Evolutionary conservation across 2,329 filamentous ascomycete genomes (phyloP), one percentile per base, ranked within the genome.

Genomic region (Elsinoe perseae): DNA sequence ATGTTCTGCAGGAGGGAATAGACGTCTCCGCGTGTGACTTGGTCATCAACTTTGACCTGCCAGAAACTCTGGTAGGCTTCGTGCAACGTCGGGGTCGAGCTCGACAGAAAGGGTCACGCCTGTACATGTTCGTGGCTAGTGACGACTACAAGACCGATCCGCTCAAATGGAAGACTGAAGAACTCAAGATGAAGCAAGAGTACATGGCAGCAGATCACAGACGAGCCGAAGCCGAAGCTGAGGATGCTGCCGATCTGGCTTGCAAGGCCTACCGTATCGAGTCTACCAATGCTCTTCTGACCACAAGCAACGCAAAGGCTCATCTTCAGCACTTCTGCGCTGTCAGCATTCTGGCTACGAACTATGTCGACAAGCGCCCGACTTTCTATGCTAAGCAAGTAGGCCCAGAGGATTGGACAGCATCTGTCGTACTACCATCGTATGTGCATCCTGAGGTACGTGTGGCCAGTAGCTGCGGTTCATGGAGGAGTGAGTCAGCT

Each of bases 321-420:
- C 89, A 93, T 67, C 77, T 97, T 1, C 76, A 87, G 46, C 89
- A 95, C 68, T 95, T 96, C 63, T 96, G 91, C 68, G 73, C 40
- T 8, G 40, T 44, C 9, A 75, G 0, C 77, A 78, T 0, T 68
- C 90, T 0, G 77, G 72, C 72, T 0, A 74, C 73, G 0, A 78
- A 80, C 23, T 88, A 83, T 64, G 75, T 84, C 5, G 81, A 90
- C 61, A 72, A 73, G 16, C 74, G 79, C 1, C 89, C 91, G 0
- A 80, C 86, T 50, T 95, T 90, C 64, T 74, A 82, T 30, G 66
- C 74, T 2, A 65, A 74, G 32, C 18, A 27, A 44, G 23, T 40
- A 27, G 28, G 18, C 10, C 46, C 23, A 14, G 14, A 27, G 20
- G 16, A 5, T n/a, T 68, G 83, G 20, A 73, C 65, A 1, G 86